phyloP scores from a whole-genome alignment of 305 asterid species.

The Vinca major region DNA sequence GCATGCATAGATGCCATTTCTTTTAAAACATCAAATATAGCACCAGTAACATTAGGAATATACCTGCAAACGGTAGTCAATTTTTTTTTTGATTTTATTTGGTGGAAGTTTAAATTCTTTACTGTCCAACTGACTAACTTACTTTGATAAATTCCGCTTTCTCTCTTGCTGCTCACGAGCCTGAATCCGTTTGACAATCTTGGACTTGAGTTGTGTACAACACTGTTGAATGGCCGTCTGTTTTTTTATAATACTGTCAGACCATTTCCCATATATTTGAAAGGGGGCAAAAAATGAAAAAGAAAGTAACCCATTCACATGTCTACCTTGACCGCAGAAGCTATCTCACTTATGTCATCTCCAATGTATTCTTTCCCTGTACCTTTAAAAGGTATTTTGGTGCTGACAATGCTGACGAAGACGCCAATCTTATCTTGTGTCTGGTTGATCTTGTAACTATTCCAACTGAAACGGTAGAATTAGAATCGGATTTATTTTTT shows the following conservation, averaged over 20 bases:
- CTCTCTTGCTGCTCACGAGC: slow-evolving; percentile 99
- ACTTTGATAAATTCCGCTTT: slow-evolving; percentile 80
- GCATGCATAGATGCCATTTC: slow-evolving; percentile 47
- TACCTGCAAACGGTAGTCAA: slow-evolving; percentile 42
- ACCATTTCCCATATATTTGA: slow-evolving; percentile 8
- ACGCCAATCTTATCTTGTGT: slow-evolving; percentile 85
- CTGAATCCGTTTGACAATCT: slow-evolving; percentile 79
- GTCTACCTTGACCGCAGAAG: slow-evolving; percentile 81
- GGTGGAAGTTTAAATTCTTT: slow-evolving; percentile 15
- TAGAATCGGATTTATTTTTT: slow-evolving; percentile 1
- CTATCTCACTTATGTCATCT: slow-evolving; percentile 90
- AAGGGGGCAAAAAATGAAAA: background rate
- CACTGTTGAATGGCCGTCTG: slow-evolving; percentile 84
- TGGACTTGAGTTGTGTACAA: slow-evolving; percentile 67
- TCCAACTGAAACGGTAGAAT: slow-evolving; percentile 54
- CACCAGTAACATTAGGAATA: slow-evolving; percentile 66
- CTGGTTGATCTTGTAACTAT: slow-evolving; percentile 86
- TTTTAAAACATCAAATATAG: slow-evolving; percentile 58
- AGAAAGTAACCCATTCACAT: background rate
- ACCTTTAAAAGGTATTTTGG: slow-evolving; percentile 91
- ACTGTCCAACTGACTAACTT: slow-evolving; percentile 17
- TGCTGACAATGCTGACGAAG: slow-evolving; percentile 90
- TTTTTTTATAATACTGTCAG: slow-evolving; percentile 17
- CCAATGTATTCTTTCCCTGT: slow-evolving; percentile 95
- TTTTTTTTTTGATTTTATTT: slow-evolving; percentile 7